phyloP scores from a whole-genome alignment of 2,329 filamentous ascomycete genomes.

The Pseudogymnoascus sp. region DNA sequence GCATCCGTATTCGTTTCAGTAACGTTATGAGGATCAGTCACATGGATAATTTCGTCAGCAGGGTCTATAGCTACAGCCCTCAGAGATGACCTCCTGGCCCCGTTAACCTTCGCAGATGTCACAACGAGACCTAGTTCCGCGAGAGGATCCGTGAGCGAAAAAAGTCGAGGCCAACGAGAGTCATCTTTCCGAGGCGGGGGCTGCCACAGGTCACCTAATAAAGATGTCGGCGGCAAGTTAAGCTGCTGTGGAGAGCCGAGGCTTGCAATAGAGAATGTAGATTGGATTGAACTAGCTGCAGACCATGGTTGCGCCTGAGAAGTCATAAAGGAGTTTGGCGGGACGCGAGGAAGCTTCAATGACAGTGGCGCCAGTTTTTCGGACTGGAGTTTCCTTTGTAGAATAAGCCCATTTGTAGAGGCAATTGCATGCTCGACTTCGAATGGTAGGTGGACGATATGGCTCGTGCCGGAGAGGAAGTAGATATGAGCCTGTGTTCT shows the following conservation, averaged over 20 bases:
- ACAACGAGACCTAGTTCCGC: slow-evolving; percentile 80
- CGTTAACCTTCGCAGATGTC: slow-evolving; percentile 31
- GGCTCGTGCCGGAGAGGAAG: slow-evolving; percentile 77
- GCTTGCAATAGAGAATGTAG: slow-evolving; percentile 48
- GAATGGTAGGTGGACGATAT: slow-evolving; percentile 89
- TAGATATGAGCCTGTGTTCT: slow-evolving; percentile 90
- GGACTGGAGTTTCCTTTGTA: slow-evolving; percentile 65
- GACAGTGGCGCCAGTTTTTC: slow-evolving; percentile 43
- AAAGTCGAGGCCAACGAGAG: slow-evolving; percentile 63
- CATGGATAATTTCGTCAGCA: slow-evolving; percentile 74
- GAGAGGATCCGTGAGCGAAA: slow-evolving; percentile 77
- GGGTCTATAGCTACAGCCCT: slow-evolving; percentile 55
- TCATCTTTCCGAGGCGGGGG: slow-evolving; percentile 42
- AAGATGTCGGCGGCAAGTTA: slow-evolving; percentile 43
- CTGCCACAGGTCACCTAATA: slow-evolving; percentile 51
- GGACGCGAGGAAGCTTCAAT: slow-evolving; percentile 51
- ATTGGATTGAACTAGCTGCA: slow-evolving; percentile 38
- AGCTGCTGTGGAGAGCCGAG: slow-evolving; percentile 47
- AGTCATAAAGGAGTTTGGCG: slow-evolving; percentile 75
- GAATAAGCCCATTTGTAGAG: slow-evolving; percentile 70
- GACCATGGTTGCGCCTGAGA: slow-evolving; percentile 52
- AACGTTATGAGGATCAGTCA: slow-evolving; percentile 45
- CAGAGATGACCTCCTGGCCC: slow-evolving; percentile 33
- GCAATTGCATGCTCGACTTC: slow-evolving; percentile 83
- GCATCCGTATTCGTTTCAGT: slow-evolving; percentile 43